phyloP scores from a whole-genome alignment of 23 red algal genomes.

The Pyropia haitanensis region DNA sequence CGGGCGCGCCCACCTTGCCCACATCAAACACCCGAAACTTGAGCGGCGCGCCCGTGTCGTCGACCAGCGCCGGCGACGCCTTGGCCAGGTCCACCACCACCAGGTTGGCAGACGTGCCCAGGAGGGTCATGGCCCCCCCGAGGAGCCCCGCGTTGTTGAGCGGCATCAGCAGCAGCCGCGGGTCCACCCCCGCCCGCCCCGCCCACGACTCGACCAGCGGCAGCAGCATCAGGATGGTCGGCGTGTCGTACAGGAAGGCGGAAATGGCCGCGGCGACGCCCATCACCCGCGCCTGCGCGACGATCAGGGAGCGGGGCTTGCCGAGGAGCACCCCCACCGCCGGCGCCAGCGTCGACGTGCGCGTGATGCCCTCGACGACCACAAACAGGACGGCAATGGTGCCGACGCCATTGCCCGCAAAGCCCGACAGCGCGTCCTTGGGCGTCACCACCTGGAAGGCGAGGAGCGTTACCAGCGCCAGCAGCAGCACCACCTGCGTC shows the following conservation, averaged over 20 bases:
- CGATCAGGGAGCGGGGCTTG: slow-evolving; percentile 41
- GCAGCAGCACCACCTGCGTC: slow-evolving; percentile 49
- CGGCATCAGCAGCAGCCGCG: slow-evolving; percentile 83
- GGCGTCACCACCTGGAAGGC: slow-evolving; percentile 68
- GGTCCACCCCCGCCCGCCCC: slow-evolving; percentile 43
- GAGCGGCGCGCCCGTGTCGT: slow-evolving; percentile 7
- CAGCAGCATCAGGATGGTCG: slow-evolving; percentile 82
- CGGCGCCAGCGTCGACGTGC: slow-evolving; percentile 56
- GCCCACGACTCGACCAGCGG: slow-evolving; percentile 78
- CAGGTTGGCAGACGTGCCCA: slow-evolving; percentile 83
- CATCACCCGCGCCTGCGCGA: slow-evolving; percentile 64
- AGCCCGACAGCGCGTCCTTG: slow-evolving; percentile 46
- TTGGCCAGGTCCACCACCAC: slow-evolving; percentile 71
- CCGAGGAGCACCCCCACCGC: slow-evolving; percentile 61
- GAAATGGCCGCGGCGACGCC: slow-evolving; percentile 58
- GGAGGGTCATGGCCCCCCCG: slow-evolving; percentile 79
- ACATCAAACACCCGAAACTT: slow-evolving; percentile 71
- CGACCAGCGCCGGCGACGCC: slow-evolving; percentile 14
- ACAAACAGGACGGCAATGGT: slow-evolving; percentile 80
- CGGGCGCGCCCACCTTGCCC: slow-evolving; percentile 36
- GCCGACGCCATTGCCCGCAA: slow-evolving; percentile 69
- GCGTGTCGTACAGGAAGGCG: slow-evolving; percentile 87
- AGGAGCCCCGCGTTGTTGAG: slow-evolving; percentile 85
- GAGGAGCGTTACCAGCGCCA: slow-evolving; percentile 58
- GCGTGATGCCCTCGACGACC: slow-evolving; percentile 77